Base-by-base conservation (phyloP, 1,139 yeast species). In the Blastobotrys arbuscula region DNA sequence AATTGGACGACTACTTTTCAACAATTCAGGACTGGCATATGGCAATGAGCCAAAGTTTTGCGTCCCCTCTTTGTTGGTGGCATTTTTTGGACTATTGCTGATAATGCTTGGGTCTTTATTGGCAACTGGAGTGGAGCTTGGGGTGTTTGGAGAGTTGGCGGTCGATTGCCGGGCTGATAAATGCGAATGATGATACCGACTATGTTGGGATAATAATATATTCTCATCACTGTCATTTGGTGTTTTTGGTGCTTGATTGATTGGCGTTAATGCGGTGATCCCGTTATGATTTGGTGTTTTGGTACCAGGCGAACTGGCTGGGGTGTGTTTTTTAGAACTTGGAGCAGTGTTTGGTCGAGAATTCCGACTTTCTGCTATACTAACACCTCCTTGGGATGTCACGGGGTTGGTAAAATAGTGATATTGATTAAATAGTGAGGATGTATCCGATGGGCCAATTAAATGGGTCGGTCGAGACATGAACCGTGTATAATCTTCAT, bases 21-120 rank as follows among this genome's bases (percentile, higher is more conserved):
- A 70, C 31, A 88, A 71, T 61, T 90, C 96, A 0, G 97, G 97
- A 0, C 96, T 78, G 0, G 96, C 96, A 63, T 88, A 90, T 0
- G 97, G 97, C 36, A 90, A 71, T 1, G 96, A 88, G 0, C 97
- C 97, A 50, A 88, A 85, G 60, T 69, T 57, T 24, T 59, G 53
- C 26, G 60, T 49, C 28, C 9, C n/a, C 2, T 7, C 13, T 53
- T 31, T 9, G 39, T 20, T 3, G 18, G 6, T 4, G 8, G 2
- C 13, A 16, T 4, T 23, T 18, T 6, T 7, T 7, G 19, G 8
- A 18, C 35, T 40, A n/a, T 10, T 2, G 23, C 13, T 20, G 26
- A 19, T 12, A 3, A 2, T 18, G 20, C 4, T 16, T n/a, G 36
- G 19, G 5, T 33, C 36, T 16, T 19, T 34, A 10, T 20, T 19